phyloP scores from a whole-genome alignment of 2,329 filamentous ascomycete genomes.

The Venturia pyrina region DNA sequence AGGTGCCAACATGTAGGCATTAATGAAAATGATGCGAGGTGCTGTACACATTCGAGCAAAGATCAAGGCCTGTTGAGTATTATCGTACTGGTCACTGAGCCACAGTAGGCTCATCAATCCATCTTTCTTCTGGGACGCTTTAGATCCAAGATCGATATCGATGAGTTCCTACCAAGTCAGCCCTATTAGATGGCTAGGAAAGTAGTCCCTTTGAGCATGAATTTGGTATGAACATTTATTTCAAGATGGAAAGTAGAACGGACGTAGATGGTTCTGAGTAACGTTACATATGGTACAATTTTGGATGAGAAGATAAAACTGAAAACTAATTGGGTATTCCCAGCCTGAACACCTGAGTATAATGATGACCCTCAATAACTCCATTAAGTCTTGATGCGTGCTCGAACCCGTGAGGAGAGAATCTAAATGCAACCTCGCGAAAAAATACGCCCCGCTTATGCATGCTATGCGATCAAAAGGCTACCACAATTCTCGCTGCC shows the following conservation, averaged over 20 bases:
- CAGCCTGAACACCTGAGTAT: neutral
- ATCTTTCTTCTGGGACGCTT: no score
- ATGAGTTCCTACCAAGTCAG: no score
- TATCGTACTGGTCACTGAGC: no score
- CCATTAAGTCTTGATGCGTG: neutral
- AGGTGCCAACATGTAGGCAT: neutral
- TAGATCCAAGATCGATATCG: no score
- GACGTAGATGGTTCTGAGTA: neutral
- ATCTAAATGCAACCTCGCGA: neutral
- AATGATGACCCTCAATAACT: neutral
- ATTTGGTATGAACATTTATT: no score
- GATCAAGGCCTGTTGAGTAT: no score
- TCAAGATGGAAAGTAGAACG: neutral
- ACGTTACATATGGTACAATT: neutral
- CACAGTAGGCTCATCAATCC: no score
- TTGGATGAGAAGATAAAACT: neutral
- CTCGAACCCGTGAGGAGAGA: neutral
- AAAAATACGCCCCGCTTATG: neutral
- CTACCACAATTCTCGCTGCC: neutral
- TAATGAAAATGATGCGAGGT: neutral
- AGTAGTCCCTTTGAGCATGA: no score
- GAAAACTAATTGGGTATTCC: slow-evolving; percentile 2
- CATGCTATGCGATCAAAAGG: neutral
- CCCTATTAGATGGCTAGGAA: no score
- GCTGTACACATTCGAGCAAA: no score